Conservation (phyloP, 2,329 filamentous ascomycete species). For the Beauveria pseudobassiana region DNA sequence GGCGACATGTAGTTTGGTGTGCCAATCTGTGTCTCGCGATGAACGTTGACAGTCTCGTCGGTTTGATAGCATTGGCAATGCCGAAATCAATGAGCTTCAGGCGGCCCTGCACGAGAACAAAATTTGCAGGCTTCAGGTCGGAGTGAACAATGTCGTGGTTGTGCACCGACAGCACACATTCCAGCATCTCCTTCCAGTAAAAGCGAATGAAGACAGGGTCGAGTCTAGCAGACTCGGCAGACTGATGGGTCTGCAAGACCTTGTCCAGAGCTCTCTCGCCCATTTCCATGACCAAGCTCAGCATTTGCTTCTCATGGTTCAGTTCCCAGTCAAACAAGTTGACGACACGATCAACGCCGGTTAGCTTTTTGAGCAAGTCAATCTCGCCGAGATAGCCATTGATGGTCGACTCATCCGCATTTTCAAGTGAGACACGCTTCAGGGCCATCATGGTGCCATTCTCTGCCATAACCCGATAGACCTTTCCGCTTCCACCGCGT, state of each 20-base stretch:
- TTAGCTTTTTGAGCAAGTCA: constrained; percentile 74
- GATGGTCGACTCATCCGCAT: constrained; percentile 77
- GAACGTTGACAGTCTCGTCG: constrained; percentile 94
- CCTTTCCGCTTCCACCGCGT: constrained; percentile 85
- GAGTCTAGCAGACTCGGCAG: constrained; percentile 64
- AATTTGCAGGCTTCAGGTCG: constrained; percentile 94
- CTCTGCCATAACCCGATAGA: constrained; percentile 94
- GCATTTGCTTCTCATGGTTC: constrained; percentile 81
- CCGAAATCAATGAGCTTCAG: constrained; percentile 98
- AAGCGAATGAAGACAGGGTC: constrained; percentile 90
- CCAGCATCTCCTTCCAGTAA: constrained; percentile 99
- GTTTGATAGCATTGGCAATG: constrained; percentile 96
- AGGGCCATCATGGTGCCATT: constrained; percentile 93
- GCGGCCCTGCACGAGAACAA: constrained; percentile 81
- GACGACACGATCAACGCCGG: constrained; percentile 82
- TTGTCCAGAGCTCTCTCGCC: constrained; percentile 90
- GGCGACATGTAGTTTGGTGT: constrained; percentile 99
- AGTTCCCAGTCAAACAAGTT: constrained; percentile 87
- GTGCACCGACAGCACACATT: constrained; percentile 86
- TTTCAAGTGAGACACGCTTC: constrained; percentile 85
- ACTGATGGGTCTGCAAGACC: constrained; percentile 67
- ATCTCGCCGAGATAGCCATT: constrained; percentile 93
- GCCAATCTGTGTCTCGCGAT: constrained; percentile 89
- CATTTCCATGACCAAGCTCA: constrained; percentile 94
- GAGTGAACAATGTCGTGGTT: constrained; percentile 90